phyloP scores from a whole-genome alignment of 1,284 basidiomycete genomes.

The Mycena citricolor region DNA sequence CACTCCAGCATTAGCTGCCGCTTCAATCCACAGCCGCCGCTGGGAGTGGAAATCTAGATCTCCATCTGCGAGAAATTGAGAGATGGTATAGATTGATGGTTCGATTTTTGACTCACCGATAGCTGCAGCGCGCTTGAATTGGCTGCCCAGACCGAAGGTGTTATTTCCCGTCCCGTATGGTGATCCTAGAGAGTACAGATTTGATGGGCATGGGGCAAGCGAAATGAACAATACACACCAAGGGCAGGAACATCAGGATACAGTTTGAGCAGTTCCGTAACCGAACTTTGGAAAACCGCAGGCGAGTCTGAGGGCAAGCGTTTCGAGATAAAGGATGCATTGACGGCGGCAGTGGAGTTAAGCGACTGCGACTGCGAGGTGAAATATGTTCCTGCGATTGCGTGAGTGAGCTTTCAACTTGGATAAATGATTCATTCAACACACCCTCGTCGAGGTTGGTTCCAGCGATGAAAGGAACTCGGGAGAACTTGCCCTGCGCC shows the following conservation, averaged over 20 bases:
- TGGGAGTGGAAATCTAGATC: conserved; percentile 43
- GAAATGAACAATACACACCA: too few species aligned
- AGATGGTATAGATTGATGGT: conserved; percentile 26
- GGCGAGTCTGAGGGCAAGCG: conserved; percentile 21
- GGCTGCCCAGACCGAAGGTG: conserved; percentile 44
- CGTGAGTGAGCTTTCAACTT: background rate
- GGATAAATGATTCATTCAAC: background rate
- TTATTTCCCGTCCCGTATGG: conserved; percentile 51
- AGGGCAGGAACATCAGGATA: conserved; percentile 49
- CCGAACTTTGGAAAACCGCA: conserved; percentile 29
- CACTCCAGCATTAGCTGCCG: conserved; percentile 37
- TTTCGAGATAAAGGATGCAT: background rate
- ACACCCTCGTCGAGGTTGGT: conserved; percentile 50
- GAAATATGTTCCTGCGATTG: conserved; percentile 39
- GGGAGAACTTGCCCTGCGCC: conserved; percentile 35
- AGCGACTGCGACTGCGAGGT: conserved; percentile 23
- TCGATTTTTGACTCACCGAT: conserved; percentile 30
- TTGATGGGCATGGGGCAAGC: too few species aligned
- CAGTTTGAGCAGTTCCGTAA: conserved; percentile 37
- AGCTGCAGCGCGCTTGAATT: conserved; percentile 46
- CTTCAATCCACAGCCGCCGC: conserved; percentile 40
- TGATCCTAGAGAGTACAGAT: conserved; percentile 32
- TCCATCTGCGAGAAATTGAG: conserved; percentile 32
- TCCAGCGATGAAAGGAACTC: conserved; percentile 47
- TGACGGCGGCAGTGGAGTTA: conserved; percentile 25